A percentile compares a stretch with the other conserved stretches of the same genome.
Conservation (phyloP, 257 asterid species). For the Solanum etuberosum region DNA sequence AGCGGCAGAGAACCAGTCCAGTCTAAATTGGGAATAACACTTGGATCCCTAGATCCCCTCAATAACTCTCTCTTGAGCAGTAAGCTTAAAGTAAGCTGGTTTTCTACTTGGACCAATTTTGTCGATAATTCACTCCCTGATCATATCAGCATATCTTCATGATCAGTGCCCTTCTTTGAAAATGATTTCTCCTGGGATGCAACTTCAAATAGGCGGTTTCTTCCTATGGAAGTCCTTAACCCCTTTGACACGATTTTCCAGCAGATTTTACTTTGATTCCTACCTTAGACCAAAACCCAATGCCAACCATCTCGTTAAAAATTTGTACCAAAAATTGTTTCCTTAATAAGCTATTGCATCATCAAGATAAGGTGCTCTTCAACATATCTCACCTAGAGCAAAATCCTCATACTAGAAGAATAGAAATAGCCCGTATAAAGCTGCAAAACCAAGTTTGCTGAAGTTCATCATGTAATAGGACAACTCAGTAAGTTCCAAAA, state of each 20-base stretch:
- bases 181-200: neutral
- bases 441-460: neutral
- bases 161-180: neutral
- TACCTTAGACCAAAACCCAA: neutral
- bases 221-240: neutral
- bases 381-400: neutral
- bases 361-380: neutral
- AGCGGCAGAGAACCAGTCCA: neutral
- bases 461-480: neutral
- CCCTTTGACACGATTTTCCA: neutral
- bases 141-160: neutral
- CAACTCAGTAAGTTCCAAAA: neutral
- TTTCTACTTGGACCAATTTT: neutral
- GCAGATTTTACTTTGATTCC: neutral
- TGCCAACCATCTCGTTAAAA: neutral
- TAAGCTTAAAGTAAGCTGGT: neutral
- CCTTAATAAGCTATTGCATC: neutral
- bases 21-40: neutral
- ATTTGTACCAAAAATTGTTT: neutral
- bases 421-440: neutral
- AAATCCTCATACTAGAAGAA: neutral
- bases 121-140: neutral
- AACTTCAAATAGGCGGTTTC: neutral
- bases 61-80: neutral
- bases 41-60: neutral